Evolutionary conservation across 2,329 filamentous ascomycete species (phyloP), one percentile per base, ranked within the genome.

Genomic region (Daldinia eschscholtzii): DNA sequence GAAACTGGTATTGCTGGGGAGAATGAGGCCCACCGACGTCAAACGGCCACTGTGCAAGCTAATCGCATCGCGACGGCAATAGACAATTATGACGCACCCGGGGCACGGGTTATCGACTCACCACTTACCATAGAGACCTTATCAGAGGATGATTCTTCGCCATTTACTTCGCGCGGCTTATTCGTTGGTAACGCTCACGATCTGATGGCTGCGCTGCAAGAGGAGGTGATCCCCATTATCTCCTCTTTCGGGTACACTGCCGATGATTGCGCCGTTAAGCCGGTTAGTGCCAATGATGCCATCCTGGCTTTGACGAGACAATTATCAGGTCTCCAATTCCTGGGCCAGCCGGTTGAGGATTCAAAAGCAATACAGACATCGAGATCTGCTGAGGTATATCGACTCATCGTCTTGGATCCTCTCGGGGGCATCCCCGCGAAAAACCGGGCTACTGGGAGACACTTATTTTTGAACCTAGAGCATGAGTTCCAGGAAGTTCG

Each of bases 391-490:
- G 61, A 76, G 76, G 56, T 99, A 5, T 95, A 98, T 77, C 88
- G 95, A 39, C 85, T 99, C 46, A 97, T 99, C 69, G 83, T 99
- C 30, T 85, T 99, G 6, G 96, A 99, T 78, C 90, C 93, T 0
- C 81, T 94, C 0, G 96, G 96, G 2, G 95, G 94, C 0, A 93
- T 94, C 52, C 96, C 96, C 0, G 85, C 93, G 66, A 81, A 85
- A 76, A 81, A 87, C 78, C 79, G 87, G 72, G 82, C 86, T 50
- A 81, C 91, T 79, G 88, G 86, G 57, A 87, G 92, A 1, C 92
- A 96, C 77, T 88, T 96, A 6, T 98, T 98, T 77, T 88, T 99
- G 77, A 99, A 99, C 74, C 86, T 99, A 64, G 92, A 97, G 76
- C 94, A 98, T 76, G 95, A 99, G 77, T 97, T 92, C 72, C 83